Evolutionary conservation across 768 basidiomycete genomes (phyloP).

Genomic region (Strobilomyces echinocephalus): DNA sequence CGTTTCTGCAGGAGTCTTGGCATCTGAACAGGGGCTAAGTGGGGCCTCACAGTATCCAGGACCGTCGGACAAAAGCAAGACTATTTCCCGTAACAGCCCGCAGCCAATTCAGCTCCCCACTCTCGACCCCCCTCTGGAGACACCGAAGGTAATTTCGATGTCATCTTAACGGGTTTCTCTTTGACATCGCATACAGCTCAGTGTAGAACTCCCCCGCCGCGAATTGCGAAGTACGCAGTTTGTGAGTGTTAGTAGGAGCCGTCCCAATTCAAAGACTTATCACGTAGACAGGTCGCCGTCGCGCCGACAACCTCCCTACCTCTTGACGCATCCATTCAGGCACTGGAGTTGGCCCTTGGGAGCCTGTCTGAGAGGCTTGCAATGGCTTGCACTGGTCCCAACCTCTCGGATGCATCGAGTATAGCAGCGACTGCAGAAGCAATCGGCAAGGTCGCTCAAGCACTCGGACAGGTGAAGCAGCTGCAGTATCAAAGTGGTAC

Average conservation of each 20-base stretch:
- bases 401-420: slow-evolving; percentile 40
- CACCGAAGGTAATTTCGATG: slow-evolving; percentile 23
- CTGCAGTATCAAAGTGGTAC: slow-evolving; percentile 39
- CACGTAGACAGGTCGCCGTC: slow-evolving; percentile 13
- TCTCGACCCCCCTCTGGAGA: slow-evolving; percentile 27
- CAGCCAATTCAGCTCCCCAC: slow-evolving; percentile 32
- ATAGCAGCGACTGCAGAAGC: slow-evolving; percentile 64
- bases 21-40: slow-evolving; percentile 2
- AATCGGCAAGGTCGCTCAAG: slow-evolving; percentile 59
- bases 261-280: slow-evolving; percentile 3
- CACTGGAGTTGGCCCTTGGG: slow-evolving; percentile 51
- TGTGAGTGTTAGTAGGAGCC: slow-evolving; percentile 3
- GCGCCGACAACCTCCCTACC: slow-evolving; percentile 9
- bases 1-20: slow-evolving; percentile 9
- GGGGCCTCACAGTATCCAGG: slow-evolving; percentile 4
- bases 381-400: slow-evolving; percentile 36
- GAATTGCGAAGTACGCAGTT: slow-evolving; percentile 18
- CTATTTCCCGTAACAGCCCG: slow-evolving; percentile 20
- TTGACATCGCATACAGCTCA: slow-evolving; percentile 18
- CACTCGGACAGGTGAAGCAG: slow-evolving; percentile 55
- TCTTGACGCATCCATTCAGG: slow-evolving; percentile 34
- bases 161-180: neutral
- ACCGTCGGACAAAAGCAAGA: slow-evolving; percentile 8
- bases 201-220: slow-evolving; percentile 15
- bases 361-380: slow-evolving; percentile 49